phyloP scores from a whole-genome alignment of 192 early-diverging fungal genomes.

The Coemansia sp. region DNA sequence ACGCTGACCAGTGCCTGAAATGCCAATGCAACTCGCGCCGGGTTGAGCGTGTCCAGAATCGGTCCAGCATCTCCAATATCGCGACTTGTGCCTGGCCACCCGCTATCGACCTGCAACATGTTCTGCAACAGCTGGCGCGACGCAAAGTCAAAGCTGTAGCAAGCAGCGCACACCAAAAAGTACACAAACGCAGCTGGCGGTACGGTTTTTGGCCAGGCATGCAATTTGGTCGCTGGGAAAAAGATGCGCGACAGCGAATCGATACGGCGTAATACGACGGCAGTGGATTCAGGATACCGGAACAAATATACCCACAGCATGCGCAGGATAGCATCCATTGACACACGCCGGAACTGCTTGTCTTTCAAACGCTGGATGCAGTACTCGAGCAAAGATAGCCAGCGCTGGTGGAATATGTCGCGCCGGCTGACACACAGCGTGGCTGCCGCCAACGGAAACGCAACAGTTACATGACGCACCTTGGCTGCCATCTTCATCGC shows the following conservation, averaged over 20 bases:
- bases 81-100: constrained; percentile 49
- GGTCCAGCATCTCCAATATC: constrained; percentile 42
- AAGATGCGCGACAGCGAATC: constrained; percentile 54
- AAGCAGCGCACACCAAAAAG: constrained; percentile 51
- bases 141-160: constrained; percentile 55
- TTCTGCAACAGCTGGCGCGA: constrained; percentile 43
- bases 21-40: constrained; percentile 42
- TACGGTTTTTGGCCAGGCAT: constrained; percentile 57
- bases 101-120: constrained; percentile 52
- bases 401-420: constrained; percentile 85
- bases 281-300: constrained; percentile 74
- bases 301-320: constrained; percentile 95
- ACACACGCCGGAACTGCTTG: constrained; percentile 68
- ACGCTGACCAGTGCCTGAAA: constrained; percentile 50
- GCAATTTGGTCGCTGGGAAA: constrained; percentile 53
- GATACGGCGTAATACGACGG: constrained; percentile 45
- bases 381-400: constrained; percentile 65
- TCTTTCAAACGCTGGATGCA: constrained; percentile 76
- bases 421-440: constrained; percentile 86
- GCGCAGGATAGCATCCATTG: constrained; percentile 75
- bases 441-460: constrained; percentile 83
- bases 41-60: constrained; percentile 47
- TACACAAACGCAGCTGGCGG: constrained; percentile 49
- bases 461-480: constrained; percentile 74
- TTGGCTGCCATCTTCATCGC: constrained; percentile 90